A percentile compares a stretch with the other conserved stretches of the same genome.
These are phyloP conservation scores for Pseudonitzschia delicatissima DNA, from an alignment of 108 stramenopile species.

Conservation along the genomic window DNA sequence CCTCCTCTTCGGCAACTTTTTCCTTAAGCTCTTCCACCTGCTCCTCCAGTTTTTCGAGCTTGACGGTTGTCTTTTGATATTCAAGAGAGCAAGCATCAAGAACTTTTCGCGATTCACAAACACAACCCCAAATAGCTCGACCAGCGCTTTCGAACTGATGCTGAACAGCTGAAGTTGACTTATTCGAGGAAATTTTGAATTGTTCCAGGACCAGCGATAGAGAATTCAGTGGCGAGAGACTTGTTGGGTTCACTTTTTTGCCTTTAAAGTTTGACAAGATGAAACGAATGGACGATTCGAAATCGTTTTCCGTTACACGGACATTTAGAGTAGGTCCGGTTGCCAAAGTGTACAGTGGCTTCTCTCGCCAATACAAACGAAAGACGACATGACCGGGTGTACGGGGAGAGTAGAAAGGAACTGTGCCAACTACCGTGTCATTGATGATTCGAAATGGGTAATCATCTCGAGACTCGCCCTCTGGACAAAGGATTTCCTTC, in stretches of 20 bases:
- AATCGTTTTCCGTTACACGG: constrained; percentile 52
- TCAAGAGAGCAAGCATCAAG: constrained; percentile 52
- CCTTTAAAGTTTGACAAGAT: constrained; percentile 85
- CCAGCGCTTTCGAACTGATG: constrained; percentile 68
- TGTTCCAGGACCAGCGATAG: constrained; percentile 68
- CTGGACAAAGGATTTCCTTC: constrained; percentile 61
- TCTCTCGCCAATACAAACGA: constrained; percentile 76
- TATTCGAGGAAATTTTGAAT: constrained; percentile 22
- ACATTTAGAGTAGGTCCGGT: constrained; percentile 75
- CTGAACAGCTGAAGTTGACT: constrained; percentile 7
- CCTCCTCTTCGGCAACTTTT: constrained; percentile 22
- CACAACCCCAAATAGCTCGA: constrained; percentile 80
- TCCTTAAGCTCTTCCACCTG: constrained; percentile 51
- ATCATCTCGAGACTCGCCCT: constrained; percentile 42
- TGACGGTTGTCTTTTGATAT: constrained; percentile 57
- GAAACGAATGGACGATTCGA: constrained; percentile 76
- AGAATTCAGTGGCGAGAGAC: constrained; percentile 70
- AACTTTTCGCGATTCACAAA: constrained; percentile 84
- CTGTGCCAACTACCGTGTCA: constrained; percentile 62
- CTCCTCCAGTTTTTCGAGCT: constrained; percentile 48
- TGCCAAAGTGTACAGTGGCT: constrained; percentile 71
- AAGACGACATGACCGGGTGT: constrained; percentile 89
- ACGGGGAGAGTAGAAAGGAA: constrained; percentile 83
- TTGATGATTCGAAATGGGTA: constrained; percentile 51
- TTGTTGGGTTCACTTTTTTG: constrained; percentile 68